Base-by-base conservation (phyloP, 768 basidiomycete genomes). In the Tricholoma sp. region DNA sequence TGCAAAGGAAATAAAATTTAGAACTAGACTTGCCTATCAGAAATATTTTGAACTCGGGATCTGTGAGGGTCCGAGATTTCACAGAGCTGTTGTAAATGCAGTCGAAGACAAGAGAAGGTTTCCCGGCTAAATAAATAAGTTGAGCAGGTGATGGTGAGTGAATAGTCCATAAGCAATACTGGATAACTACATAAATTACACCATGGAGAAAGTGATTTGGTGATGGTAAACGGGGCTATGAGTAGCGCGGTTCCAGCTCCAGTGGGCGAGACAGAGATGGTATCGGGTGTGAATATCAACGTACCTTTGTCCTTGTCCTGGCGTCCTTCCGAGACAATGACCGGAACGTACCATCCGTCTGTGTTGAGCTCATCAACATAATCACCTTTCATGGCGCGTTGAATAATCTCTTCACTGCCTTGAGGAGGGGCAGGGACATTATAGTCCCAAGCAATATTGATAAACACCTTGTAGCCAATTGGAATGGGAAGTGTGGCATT, bases 361-460 rank as follows among this genome's bases (percentile, higher is more conserved):
- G 72, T 63, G 50, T 73, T 73, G 18, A 57, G 64, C 5, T 75
- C 69, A 57, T 79, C 76, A 2, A 71, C 52, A 52, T 78, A 76
- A 47, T 80, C 74, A 24, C 79, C 81, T 29, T 69, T 67, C 74
- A 88, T 81, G 5, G 85, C 86, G 19, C 72, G 72, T n/a, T 77
- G 79, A 31, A 89, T 80, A 7, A 67, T 77, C 12, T 83, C 80
- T 59, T 87, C 82, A 59, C 70, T 79, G 1, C 74, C 81, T n/a
- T 78, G 71, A 10, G 87, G 86, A 0, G 89, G 88, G 0, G 84
- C 77, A 3, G 89, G 89, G 0, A 91, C 81, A 58, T 83, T 79
- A 9, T 71, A 18, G 56, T 88, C 88, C 80, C 83, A 91, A 16
- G 84, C 82, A 12, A 92, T 72, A 63, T 92, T 92, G 29, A 90